Evolutionary conservation across 2,329 filamentous ascomycete species (phyloP), one percentile per base, ranked within the genome.

Genomic region (Davidsoniella eucalypti): DNA sequence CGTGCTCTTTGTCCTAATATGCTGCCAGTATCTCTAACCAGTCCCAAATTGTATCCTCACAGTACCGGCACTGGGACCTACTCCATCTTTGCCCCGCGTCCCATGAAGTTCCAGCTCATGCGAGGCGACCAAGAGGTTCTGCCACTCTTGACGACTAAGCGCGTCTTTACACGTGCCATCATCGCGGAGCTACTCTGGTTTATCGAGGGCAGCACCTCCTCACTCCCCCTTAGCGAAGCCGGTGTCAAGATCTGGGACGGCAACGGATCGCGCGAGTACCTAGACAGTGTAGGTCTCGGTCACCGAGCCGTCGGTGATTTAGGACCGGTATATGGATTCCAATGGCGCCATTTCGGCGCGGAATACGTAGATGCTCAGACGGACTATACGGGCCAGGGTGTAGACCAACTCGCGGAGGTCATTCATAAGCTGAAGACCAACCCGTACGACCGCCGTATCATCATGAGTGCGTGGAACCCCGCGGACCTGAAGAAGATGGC

Each of bases 161-260:
- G 92, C 57, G 92, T 98, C 58, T 96, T 95, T 67, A 76, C 85
- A 29, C 83, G 85, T 54, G 90, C 88, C 58, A 84, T 98, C 46
- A 72, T 96, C 55, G 84, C 81, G 56, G 92, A 98, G 66, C 80
- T 98, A 1, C 80, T 98, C 54, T 98, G 92, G 92, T 98, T 98
- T 67, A 74, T 98, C 57, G 76, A 79, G 42, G 92, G 87, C 60
- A 78, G 71, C 59, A 98, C 92, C 2, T 87, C 85, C 1, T 88
- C 86, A 1, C 67, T 78, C 3, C 70, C 87, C 0, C 78, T 98
- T 2, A 81, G 78, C 53, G 79, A 80, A 10, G 79, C 81, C 1
- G 87, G 87, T 26, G 80, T 98, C 60, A 93, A 93, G 66, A 98
- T 98, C 63, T 98, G 92, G 92, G 92, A 98, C 63, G 90, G 88